Evolutionary conservation across 169 alveolate species (phyloP).

Genomic region (Plasmodium gonderi): DNA sequence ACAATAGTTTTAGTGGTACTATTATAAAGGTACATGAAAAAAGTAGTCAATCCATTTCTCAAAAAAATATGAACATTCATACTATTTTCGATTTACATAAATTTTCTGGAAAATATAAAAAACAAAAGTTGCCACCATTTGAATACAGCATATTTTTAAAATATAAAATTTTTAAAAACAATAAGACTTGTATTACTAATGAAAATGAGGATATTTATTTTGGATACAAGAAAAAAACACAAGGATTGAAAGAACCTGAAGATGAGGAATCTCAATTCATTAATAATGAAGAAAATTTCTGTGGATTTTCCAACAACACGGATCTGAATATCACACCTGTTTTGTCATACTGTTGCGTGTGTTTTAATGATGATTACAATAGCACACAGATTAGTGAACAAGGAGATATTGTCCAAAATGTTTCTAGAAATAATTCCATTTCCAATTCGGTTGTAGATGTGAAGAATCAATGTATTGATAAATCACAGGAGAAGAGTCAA

Average conservation of each 20-base stretch:
- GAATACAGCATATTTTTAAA: constrained; percentile 57
- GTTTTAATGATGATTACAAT: constrained; percentile 65
- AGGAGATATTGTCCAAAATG: background rate
- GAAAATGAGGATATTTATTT: background rate
- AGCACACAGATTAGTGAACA: constrained; percentile 47
- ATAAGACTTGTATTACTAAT: background rate
- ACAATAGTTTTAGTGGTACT: background rate
- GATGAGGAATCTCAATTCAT: background rate
- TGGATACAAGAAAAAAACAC: background rate
- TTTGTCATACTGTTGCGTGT: constrained; percentile 42
- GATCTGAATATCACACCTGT: constrained; percentile 63
- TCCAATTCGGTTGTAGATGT: background rate
- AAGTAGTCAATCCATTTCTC: background rate
- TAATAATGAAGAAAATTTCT: constrained; percentile 58
- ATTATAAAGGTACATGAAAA: background rate
- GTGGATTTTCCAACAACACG: constrained; percentile 59
- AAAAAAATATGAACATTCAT: constrained; percentile 1
- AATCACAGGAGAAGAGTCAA: background rate
- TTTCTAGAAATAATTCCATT: constrained; percentile 16
- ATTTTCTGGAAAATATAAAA: constrained; percentile 36
- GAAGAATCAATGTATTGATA: background rate
- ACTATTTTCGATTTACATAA: constrained; percentile 61
- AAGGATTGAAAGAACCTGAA: background rate
- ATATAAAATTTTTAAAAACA: constrained; percentile 5
- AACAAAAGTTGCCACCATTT: constrained; percentile 45